Conservation (phyloP, 768 basidiomycete genomes). For the Rossbeevera mucosa region DNA sequence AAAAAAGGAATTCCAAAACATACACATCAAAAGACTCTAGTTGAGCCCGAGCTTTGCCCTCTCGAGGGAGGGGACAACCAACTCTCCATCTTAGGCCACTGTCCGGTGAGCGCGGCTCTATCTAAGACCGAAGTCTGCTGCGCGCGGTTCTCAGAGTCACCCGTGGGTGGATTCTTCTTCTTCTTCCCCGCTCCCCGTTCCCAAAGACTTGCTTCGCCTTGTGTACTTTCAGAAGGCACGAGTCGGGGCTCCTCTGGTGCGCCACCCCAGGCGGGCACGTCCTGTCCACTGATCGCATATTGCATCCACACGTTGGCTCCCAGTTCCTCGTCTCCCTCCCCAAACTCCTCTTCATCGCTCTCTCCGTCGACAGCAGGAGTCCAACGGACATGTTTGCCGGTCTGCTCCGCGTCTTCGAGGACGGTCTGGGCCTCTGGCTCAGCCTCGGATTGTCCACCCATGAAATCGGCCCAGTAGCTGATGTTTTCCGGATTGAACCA, state of each 20-base stretch:
- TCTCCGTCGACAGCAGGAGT: slow-evolving; percentile 18
- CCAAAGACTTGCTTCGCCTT: slow-evolving; percentile 14
- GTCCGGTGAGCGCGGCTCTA: slow-evolving; percentile 25
- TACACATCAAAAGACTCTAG: slow-evolving; percentile 27
- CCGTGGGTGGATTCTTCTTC: slow-evolving; percentile 11
- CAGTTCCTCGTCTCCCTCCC: slow-evolving; percentile 13
- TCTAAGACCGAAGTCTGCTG: slow-evolving; percentile 25
- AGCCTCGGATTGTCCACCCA: slow-evolving; percentile 15
- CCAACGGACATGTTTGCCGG: slow-evolving; percentile 24
- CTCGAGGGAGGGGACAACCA: slow-evolving; percentile 29
- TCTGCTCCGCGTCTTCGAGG: slow-evolving; percentile 3
- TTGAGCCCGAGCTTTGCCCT: slow-evolving; percentile 29
- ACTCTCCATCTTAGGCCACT: slow-evolving; percentile 35
- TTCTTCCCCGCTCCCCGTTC: slow-evolving; percentile 24
- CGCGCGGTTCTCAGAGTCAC: slow-evolving; percentile 20
- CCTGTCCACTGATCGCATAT: slow-evolving; percentile 26
- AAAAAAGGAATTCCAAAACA: background rate
- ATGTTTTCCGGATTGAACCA: slow-evolving; percentile 25
- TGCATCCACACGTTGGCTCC: slow-evolving; percentile 28
- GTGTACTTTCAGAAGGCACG: slow-evolving; percentile 4
- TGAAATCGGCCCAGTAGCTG: slow-evolving; percentile 29
- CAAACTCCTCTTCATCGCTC: slow-evolving; percentile 24
- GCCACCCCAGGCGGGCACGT: slow-evolving; percentile 12
- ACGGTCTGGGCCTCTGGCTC: slow-evolving; percentile 6
- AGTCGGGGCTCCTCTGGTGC: slow-evolving; percentile 2